Conservation (phyloP, 1,139 yeast species). For the Debaryomycetaceae sp. region DNA sequence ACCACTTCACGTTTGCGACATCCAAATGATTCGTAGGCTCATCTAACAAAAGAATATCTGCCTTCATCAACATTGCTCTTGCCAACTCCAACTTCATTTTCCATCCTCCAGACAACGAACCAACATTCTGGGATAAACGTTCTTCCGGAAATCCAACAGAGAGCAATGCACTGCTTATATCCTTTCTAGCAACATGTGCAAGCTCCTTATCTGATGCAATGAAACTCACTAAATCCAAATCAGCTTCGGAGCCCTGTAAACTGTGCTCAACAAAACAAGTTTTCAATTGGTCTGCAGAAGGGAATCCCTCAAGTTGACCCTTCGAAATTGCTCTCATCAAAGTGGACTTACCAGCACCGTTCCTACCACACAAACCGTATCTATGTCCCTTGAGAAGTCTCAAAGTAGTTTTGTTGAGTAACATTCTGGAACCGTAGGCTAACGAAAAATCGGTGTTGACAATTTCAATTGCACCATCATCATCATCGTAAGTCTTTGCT, state of each 20-base stretch:
- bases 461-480: slow-evolving; percentile 66
- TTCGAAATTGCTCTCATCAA: slow-evolving; percentile 95
- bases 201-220: slow-evolving; percentile 91
- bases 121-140: slow-evolving; percentile 85
- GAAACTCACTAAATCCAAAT: slow-evolving; percentile 80
- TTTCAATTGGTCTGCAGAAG: slow-evolving; percentile 78
- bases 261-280: slow-evolving; percentile 98
- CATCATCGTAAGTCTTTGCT: slow-evolving; percentile 56
- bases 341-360: slow-evolving; percentile 98
- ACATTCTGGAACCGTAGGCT: slow-evolving; percentile 97
- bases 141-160: slow-evolving; percentile 91
- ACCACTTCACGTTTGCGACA: slow-evolving; percentile 90
- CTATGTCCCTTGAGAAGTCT: slow-evolving; percentile 91
- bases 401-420: slow-evolving; percentile 84
- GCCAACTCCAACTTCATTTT: slow-evolving; percentile 98
- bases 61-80: slow-evolving; percentile 97
- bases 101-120: slow-evolving; percentile 98
- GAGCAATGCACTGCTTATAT: slow-evolving; percentile 70
- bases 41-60: slow-evolving; percentile 89
- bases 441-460: slow-evolving; percentile 93
- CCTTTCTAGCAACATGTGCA: slow-evolving; percentile 55
- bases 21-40: slow-evolving; percentile 99
- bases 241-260: slow-evolving; percentile 93
- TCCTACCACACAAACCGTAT: slow-evolving; percentile 96
- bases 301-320: slow-evolving; percentile 98